phyloP scores from a whole-genome alignment of 352 stramenopile species.

The Bremia lactucae region DNA sequence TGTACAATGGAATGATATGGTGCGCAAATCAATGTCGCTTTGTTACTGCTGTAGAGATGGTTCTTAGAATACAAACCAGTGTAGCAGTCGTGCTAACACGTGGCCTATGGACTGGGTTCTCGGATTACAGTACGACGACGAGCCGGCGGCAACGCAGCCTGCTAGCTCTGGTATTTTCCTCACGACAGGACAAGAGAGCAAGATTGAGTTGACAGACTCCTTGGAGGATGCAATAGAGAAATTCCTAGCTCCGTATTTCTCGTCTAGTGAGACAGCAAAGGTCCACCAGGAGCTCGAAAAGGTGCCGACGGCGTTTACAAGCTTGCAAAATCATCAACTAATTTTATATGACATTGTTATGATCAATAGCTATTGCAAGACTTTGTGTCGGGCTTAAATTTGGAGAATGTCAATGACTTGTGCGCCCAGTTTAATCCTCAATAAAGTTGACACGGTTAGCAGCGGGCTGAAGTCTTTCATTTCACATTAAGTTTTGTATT shows the following conservation, averaged over 20 bases:
- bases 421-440: conserved; percentile 44
- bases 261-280: conserved; percentile 37
- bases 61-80: too few relatives aligned
- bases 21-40: too few relatives aligned
- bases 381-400: conserved; percentile 45
- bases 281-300: conserved; percentile 56
- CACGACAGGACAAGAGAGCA: conserved; percentile 12
- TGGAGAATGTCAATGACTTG: conserved; percentile 64
- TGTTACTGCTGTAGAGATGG: too few relatives aligned
- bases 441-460: too few relatives aligned
- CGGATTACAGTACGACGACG: conserved; percentile 16
- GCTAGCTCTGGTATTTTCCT: conserved; percentile 19
- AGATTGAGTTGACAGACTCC: conserved; percentile 31
- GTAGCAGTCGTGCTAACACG: neutral
- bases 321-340: neutral
- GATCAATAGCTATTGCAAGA: conserved; percentile 29
- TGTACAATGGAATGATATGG: conserved; percentile 74
- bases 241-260: conserved; percentile 57
- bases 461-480: neutral
- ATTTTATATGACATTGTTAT: conserved; percentile 2
- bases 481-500: conserved; percentile 3
- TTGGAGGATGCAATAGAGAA: conserved; percentile 41
- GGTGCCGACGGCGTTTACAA: conserved; percentile 14
- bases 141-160: conserved; percentile 3
- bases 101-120: neutral